Conservation (phyloP, 306 rosid species). For the Trifolium pratense region DNA sequence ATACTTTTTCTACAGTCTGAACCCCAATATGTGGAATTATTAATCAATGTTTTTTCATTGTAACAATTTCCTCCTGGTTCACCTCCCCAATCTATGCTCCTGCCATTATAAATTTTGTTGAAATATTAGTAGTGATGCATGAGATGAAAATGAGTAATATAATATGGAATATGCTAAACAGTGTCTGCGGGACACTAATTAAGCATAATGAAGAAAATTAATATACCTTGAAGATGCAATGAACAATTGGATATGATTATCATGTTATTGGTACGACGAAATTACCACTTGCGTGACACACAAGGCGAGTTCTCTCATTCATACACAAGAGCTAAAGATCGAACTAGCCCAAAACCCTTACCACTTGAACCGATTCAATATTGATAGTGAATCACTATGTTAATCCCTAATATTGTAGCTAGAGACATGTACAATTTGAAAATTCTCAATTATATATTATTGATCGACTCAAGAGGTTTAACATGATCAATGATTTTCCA, state of each 20-base stretch:
- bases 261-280: too few relatives aligned
- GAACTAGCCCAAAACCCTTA: too few relatives aligned
- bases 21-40: conserved; percentile 77
- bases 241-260: too few relatives aligned
- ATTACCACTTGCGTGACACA: too few relatives aligned
- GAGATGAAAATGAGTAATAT: neutral
- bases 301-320: too few relatives aligned
- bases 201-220: too few relatives aligned
- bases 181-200: too few relatives aligned
- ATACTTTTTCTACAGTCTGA: conserved; percentile 73
- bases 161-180: too few relatives aligned
- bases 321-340: too few relatives aligned
- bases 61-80: conserved; percentile 72
- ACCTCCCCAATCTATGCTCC: conserved; percentile 91
- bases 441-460: neutral
- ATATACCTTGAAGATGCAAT: too few relatives aligned
- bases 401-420: neutral
- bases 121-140: conserved; percentile 5
- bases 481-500: neutral
- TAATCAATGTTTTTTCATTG: conserved; percentile 77
- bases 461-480: neutral
- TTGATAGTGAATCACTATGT: too few relatives aligned
- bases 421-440: neutral
- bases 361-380: too few relatives aligned
- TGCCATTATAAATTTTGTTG: conserved; percentile 37